Evolutionary conservation across 2,329 filamentous ascomycete species (phyloP).

Genomic region (Aspergillus ruber): DNA sequence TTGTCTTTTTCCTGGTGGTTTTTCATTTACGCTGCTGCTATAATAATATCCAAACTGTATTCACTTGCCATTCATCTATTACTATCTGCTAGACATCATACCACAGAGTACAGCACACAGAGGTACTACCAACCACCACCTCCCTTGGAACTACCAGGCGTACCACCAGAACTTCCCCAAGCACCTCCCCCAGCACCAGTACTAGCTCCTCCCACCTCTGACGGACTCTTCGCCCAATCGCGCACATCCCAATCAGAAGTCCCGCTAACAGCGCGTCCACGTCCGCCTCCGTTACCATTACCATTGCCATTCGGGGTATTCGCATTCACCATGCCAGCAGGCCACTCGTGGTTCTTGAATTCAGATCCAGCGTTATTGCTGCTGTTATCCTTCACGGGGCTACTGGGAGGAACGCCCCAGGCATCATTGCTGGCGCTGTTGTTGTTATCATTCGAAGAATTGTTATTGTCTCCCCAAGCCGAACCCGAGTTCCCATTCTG

Average conservation of each 20-base stretch:
- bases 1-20: background rate
- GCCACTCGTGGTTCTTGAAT: background rate
- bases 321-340: background rate
- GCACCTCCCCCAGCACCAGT: background rate
- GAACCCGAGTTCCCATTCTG: background rate
- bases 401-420: background rate
- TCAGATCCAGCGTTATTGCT: background rate
- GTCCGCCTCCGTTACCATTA: background rate
- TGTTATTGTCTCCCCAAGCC: background rate
- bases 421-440: background rate
- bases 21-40: background rate
- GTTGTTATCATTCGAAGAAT: background rate
- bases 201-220: background rate
- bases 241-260: background rate
- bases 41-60: too few relatives aligned
- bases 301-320: background rate
- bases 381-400: background rate
- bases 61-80: too few relatives aligned
- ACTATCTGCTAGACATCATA: too few relatives aligned
- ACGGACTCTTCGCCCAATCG: slow-evolving; percentile 1
- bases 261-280: background rate
- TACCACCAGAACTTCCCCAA: background rate
- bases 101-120: too few relatives aligned
- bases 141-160: background rate
- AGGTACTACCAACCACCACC: too few relatives aligned